Evolutionary conservation across 306 rosid species (phyloP), one percentile per base, ranked within the genome.

Genomic region (Dryas drummondii): DNA sequence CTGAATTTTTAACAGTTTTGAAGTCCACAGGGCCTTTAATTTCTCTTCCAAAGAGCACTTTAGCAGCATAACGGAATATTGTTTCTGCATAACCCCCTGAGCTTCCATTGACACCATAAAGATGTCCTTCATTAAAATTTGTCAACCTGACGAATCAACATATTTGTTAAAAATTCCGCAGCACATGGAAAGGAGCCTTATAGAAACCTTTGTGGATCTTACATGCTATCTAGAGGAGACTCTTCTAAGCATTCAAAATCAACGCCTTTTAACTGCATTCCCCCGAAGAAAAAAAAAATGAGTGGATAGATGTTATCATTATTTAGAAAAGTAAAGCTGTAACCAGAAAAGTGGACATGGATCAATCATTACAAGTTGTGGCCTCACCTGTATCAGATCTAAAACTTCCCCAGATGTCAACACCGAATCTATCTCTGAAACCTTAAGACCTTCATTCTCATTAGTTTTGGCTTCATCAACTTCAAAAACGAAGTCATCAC

Each of bases 21-120:
- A 91, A 91, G 72, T 82, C 89, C 78, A 91, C 80, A 73, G 97
- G 93, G 71, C 87, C 97, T 76, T 85, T 86, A 48, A 88, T 81
- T 68, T 85, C 88, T 82, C 80, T 90, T 76, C 93, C 97, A 80
- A 90, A 91, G 37, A 94, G 84, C 66, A 77, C 61, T 86, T 90
- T 88, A 13, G 96, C 94, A 66, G 93, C 97, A 81, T 87, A 79
- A 73, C 87, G 84, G 71, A 91, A 94, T 56, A 94, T 80, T 59
- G 93, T 90, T 90, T 90, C 96, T 4, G 92, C 97, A 84, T 94
- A 94, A 75, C 97, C 97, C 57, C 98, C 97, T 64, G 96, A 91
- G 86, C 96, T 86, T 83, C 98, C 98, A 22, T 7, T 69, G 63
- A 91, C 98, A 70, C 98, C 97, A 71, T 87, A 87, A 26, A 91